phyloP scores from a whole-genome alignment of 2,329 filamentous ascomycete genomes.

The Phaeosphaeriaceae sp. region DNA sequence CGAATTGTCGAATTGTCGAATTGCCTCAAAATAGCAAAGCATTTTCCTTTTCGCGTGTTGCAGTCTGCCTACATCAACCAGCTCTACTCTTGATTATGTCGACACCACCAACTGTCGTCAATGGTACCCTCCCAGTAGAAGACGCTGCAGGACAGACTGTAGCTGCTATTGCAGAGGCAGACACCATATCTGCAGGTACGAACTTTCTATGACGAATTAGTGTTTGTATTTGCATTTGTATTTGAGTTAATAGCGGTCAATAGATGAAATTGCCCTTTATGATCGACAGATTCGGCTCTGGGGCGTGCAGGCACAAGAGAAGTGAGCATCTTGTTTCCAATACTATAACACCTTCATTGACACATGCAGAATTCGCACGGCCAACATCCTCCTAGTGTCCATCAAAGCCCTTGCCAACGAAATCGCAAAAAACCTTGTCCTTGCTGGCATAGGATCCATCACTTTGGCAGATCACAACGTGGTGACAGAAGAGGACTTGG shows the following conservation, averaged over 20 bases:
- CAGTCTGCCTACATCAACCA: conserved; percentile 2
- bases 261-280: conserved; percentile 95
- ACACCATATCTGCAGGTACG: conserved; percentile 52
- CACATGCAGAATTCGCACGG: conserved; percentile 74
- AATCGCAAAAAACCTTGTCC: conserved; percentile 94
- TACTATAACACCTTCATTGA: too few relatives aligned
- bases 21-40: too few relatives aligned
- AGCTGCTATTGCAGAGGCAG: conserved; percentile 47
- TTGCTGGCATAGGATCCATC: conserved; percentile 88
- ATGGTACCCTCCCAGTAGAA: conserved; percentile 37
- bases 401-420: conserved; percentile 90
- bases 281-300: conserved; percentile 97
- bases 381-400: conserved; percentile 87
- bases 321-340: conserved; percentile 47
- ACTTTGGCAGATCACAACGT: conserved; percentile 82
- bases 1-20: too few relatives aligned
- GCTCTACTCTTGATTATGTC: conserved; percentile 10
- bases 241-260: neutral
- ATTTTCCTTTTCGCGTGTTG: neutral
- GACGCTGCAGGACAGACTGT: conserved; percentile 46
- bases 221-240: neutral
- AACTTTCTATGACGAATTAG: too few relatives aligned
- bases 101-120: conserved; percentile 18
- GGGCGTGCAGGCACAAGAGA: conserved; percentile 93
- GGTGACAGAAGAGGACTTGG: conserved; percentile 80